Evolutionary conservation across 371 early-diverging fungal genomes (phyloP).

Genomic region (Chytridium lagenaria): DNA sequence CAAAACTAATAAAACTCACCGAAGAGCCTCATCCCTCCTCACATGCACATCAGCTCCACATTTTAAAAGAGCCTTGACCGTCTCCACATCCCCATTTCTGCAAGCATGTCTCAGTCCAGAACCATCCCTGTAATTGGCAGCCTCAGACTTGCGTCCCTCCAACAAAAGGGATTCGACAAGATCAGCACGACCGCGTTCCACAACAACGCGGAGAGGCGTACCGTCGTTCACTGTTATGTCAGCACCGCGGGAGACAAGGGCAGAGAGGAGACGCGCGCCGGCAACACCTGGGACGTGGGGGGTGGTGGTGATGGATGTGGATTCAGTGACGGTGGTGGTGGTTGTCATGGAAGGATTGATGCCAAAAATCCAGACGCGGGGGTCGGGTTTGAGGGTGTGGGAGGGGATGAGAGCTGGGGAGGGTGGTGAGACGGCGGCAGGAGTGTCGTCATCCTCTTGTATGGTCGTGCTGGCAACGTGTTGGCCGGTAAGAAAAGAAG

Average conservation of each 20-base stretch:
- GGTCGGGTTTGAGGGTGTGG: background rate
- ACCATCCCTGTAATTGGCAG: background rate
- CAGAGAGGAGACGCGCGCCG: background rate
- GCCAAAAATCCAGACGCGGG: slow-evolving; percentile 6
- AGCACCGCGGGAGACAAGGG: background rate
- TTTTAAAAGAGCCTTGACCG: background rate
- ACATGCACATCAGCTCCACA: slow-evolving; percentile 12
- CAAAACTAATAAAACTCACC: background rate
- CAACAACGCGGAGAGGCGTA: background rate
- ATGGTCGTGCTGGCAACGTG: background rate
- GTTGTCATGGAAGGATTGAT: background rate
- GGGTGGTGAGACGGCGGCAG: background rate
- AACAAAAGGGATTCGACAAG: background rate
- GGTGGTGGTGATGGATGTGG: background rate
- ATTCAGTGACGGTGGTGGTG: background rate
- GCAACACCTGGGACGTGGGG: background rate
- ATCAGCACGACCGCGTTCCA: background rate
- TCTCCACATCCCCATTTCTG: background rate
- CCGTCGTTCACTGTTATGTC: slow-evolving; percentile 6
- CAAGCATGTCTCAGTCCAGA: background rate
- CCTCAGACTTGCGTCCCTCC: background rate
- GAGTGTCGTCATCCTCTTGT: background rate
- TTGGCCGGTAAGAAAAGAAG: background rate
- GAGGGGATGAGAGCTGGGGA: background rate
- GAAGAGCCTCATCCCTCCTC: background rate